phyloP scores from a whole-genome alignment of 2,329 filamentous ascomycete species.

The Leptodontidium sp. region DNA sequence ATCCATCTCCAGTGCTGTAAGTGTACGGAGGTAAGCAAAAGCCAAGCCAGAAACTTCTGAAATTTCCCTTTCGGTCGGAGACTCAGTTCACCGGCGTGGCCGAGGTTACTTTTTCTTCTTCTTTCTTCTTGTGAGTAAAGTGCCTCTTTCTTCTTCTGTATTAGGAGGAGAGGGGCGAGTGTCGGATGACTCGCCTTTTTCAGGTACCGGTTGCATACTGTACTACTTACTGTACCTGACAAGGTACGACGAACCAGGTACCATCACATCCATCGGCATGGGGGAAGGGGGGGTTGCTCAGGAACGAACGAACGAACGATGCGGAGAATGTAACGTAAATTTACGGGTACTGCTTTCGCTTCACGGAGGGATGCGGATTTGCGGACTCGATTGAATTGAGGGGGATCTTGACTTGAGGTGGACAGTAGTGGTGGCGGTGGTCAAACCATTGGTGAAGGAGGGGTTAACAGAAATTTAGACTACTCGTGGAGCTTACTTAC shows the following conservation, averaged over 20 bases:
- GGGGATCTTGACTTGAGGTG: too few relatives aligned
- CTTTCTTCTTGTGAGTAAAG: too few relatives aligned
- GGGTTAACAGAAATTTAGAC: not conserved
- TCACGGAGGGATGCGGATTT: constrained; percentile 5
- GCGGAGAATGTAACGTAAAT: too few relatives aligned
- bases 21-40: too few relatives aligned
- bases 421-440: too few relatives aligned
- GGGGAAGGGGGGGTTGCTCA: too few relatives aligned
- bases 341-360: not conserved
- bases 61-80: constrained; percentile 6
- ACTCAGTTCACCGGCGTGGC: not conserved
- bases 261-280: not conserved
- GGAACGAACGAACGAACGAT: too few relatives aligned
- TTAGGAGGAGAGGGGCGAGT: constrained; percentile 5
- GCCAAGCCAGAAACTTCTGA: too few relatives aligned
- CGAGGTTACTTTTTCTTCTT: not conserved
- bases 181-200: constrained; percentile 7
- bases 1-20: not conserved
- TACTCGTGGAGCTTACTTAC: too few relatives aligned
- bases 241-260: constrained; percentile 4
- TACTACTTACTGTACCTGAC: too few relatives aligned
- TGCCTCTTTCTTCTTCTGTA: not conserved
- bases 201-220: not conserved
- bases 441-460: not conserved
- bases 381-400: not conserved